A percentile compares a stretch with the other conserved stretches of the same genome.
Conservation (phyloP, 345 rosid species). For the Salix brachista region DNA sequence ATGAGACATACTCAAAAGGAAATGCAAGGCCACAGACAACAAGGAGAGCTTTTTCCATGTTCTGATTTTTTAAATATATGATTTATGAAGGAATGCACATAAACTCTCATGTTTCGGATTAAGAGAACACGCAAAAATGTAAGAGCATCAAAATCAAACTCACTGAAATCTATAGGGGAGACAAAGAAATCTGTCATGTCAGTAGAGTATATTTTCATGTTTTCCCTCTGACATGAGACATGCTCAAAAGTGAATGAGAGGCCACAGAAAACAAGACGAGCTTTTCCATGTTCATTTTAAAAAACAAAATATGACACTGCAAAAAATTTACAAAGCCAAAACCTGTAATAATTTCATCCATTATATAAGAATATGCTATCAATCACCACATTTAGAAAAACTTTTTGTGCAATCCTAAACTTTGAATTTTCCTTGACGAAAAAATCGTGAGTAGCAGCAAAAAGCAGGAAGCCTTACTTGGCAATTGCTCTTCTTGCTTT, state of each 20-base stretch:
- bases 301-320: too few species aligned
- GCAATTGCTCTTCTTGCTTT: conserved; percentile 82
- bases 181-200: too few species aligned
- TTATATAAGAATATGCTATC: neutral
- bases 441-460: neutral
- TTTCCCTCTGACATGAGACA: neutral
- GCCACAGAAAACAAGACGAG: neutral
- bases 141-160: neutral
- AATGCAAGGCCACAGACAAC: neutral
- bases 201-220: neutral
- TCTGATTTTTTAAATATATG: neutral
- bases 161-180: neutral
- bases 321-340: neutral
- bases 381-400: neutral
- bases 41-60: neutral
- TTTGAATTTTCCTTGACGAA: neutral
- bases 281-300: neutral
- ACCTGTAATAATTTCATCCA: neutral
- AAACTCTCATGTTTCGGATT: too few species aligned
- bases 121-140: neutral
- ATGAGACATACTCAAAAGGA: neutral
- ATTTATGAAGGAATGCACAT: too few species aligned
- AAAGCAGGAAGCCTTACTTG: conserved; percentile 54
- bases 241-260: neutral
- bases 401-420: neutral